These are phyloP conservation scores for Zhuliangozyma parablackwelliae DNA, from an alignment of 1,139 yeast species.

Conservation along the genomic window DNA sequence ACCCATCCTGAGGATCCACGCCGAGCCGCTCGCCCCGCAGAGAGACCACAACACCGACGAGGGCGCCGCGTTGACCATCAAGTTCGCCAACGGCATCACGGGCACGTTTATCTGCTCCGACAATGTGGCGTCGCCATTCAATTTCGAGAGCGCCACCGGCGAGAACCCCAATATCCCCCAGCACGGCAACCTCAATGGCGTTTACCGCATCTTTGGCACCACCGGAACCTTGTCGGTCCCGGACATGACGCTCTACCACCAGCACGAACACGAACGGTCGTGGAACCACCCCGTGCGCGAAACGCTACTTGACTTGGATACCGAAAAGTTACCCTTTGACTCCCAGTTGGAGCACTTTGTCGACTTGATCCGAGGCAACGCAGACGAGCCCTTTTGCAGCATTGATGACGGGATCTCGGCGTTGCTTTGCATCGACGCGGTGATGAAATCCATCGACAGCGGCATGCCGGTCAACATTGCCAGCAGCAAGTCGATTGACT, in stretches of 20 bases:
- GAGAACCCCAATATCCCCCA: constrained; percentile 41
- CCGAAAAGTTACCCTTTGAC: constrained; percentile 28
- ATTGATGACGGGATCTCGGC: constrained; percentile 40
- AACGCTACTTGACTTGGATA: constrained; percentile 11
- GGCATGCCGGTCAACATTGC: constrained; percentile 32
- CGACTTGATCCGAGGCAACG: constrained; percentile 26
- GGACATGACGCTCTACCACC: constrained; percentile 35
- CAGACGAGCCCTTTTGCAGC: constrained; percentile 27
- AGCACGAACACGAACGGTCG: constrained; percentile 14
- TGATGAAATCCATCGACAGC: constrained; percentile 29
- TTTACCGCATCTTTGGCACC: constrained; percentile 38
- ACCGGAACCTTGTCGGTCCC: constrained; percentile 40
- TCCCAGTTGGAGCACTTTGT: constrained; percentile 28
- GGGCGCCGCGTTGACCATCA: constrained; percentile 38
- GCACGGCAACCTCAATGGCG: constrained; percentile 28
- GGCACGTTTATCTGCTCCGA: constrained; percentile 43
- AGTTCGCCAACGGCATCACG: constrained; percentile 34
- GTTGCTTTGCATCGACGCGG: constrained; percentile 31
- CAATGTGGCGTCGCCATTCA: constrained; percentile 39
- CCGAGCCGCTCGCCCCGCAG: constrained; percentile 32
- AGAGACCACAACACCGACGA: constrained; percentile 30
- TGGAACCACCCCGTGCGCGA: constrained; percentile 21
- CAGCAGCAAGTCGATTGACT: constrained; percentile 20
- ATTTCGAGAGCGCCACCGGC: constrained; percentile 41
- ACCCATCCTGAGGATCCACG: constrained; percentile 35